Percentiles rank a stretch among this genome's conserved stretches.
Conservation (phyloP, 495 filamentous ascomycete species). For the Rostrohypoxylon terebratum region DNA sequence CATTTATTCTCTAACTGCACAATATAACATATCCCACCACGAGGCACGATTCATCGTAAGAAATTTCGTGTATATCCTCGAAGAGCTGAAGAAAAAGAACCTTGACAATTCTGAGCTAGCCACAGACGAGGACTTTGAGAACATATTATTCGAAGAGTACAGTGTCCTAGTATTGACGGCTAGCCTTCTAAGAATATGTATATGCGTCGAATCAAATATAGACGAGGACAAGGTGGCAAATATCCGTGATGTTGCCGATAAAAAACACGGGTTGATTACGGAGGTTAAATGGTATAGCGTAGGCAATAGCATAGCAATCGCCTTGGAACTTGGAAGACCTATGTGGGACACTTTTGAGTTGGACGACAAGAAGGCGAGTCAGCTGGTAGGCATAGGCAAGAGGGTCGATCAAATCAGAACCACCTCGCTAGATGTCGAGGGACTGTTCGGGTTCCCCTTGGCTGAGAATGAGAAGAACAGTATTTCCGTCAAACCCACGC, state of each 20-base stretch:
- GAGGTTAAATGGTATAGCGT: not conserved
- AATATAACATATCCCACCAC: not conserved
- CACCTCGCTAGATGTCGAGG: not conserved
- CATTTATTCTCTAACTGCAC: not conserved
- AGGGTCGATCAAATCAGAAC: not conserved
- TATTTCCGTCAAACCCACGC: no score
- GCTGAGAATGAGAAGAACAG: no score
- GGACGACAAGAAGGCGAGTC: slow-evolving; percentile 8
- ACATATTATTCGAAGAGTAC: not conserved
- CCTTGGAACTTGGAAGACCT: slow-evolving; percentile 16
- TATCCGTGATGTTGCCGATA: not conserved
- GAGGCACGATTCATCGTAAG: not conserved
- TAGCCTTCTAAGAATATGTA: not conserved
- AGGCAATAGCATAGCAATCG: not conserved
- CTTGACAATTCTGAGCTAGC: not conserved
- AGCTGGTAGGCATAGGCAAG: not conserved
- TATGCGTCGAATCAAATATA: not conserved
- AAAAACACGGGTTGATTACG: not conserved
- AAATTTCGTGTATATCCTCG: not conserved
- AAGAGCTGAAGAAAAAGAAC: not conserved
- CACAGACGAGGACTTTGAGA: not conserved
- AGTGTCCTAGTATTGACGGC: not conserved
- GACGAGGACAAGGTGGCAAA: not conserved
- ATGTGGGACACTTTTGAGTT: slow-evolving; percentile 13
- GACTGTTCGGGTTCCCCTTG: not conserved